Conservation (phyloP, 495 filamentous ascomycete genomes). For the Pseudotulostoma volvatum region DNA sequence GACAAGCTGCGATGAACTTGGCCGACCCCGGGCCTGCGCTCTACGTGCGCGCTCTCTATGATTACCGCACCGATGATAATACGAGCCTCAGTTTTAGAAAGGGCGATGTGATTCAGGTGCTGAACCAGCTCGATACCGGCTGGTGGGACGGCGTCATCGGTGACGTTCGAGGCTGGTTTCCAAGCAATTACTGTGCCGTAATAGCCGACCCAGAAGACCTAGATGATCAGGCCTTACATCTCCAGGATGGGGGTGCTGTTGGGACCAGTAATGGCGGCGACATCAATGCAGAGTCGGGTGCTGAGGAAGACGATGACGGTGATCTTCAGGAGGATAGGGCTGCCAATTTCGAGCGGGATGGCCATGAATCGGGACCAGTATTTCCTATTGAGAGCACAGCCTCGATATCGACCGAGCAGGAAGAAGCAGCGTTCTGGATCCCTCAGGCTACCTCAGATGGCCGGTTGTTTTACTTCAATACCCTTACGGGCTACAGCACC, state of each 20-base stretch:
- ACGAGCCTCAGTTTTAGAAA: slow-evolving; percentile 92
- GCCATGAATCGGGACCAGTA: slow-evolving; percentile 36
- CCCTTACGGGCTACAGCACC: slow-evolving; percentile 78
- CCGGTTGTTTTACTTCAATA: slow-evolving; percentile 94
- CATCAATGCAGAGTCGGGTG: slow-evolving; percentile 37
- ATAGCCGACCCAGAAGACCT: slow-evolving; percentile 58
- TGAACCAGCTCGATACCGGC: slow-evolving; percentile 91
- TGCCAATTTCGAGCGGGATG: slow-evolving; percentile 43
- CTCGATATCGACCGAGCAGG: slow-evolving; percentile 50
- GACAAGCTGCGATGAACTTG: slow-evolving; percentile 21
- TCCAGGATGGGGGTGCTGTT: slow-evolving; percentile 19
- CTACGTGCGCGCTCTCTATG: slow-evolving; percentile 91
- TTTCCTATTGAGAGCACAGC: slow-evolving; percentile 51
- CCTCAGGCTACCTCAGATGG: slow-evolving; percentile 92
- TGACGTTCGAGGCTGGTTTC: slow-evolving; percentile 91
- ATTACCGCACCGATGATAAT: slow-evolving; percentile 91
- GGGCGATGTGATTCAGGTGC: slow-evolving; percentile 92
- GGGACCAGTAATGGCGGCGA: slow-evolving; percentile 28
- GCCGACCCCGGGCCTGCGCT: slow-evolving; percentile 56
- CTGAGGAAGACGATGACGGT: slow-evolving; percentile 53
- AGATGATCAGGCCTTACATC: slow-evolving; percentile 19
- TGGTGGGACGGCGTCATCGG: slow-evolving; percentile 97
- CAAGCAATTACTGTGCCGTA: slow-evolving; percentile 91
- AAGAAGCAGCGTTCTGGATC: slow-evolving; percentile 94
- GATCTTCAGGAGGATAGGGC: slow-evolving; percentile 47